Conservation (phyloP, 805 yeast genomes). For the Barnettozyma californica region DNA sequence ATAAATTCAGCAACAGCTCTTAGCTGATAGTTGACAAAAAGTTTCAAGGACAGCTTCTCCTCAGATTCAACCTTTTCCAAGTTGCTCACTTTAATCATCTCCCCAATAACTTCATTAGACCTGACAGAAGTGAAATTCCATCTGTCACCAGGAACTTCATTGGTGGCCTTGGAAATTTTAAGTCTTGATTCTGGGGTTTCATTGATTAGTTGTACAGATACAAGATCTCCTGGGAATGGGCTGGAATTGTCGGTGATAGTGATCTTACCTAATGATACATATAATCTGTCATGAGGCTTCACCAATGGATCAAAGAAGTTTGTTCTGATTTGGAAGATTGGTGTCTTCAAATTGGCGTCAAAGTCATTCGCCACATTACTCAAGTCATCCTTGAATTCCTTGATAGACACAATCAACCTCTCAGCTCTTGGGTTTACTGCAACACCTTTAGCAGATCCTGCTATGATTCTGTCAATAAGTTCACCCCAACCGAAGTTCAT, state of each 20-base stretch:
- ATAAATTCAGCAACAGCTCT: slow-evolving; percentile 54
- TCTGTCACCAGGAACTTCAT: slow-evolving; percentile 41
- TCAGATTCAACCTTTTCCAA: slow-evolving; percentile 42
- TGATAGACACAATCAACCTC: slow-evolving; percentile 59
- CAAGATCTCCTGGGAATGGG: slow-evolving; percentile 27
- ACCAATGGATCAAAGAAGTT: slow-evolving; percentile 61
- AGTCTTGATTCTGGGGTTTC: slow-evolving; percentile 46
- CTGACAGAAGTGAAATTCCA: slow-evolving; percentile 76
- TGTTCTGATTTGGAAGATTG: slow-evolving; percentile 62
- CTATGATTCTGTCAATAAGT: slow-evolving; percentile 67
- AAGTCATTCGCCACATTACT: slow-evolving; percentile 27
- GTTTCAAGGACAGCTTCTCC: slow-evolving; percentile 49
- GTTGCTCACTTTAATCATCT: slow-evolving; percentile 59
- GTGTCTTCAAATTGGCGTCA: slow-evolving; percentile 36
- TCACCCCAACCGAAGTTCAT: slow-evolving; percentile 86
- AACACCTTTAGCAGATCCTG: slow-evolving; percentile 69
- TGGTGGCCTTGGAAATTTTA: slow-evolving; percentile 62
- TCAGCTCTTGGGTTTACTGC: slow-evolving; percentile 82
- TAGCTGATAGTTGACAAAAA: slow-evolving; percentile 58
- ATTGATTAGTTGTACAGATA: slow-evolving; percentile 45
- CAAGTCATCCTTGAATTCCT: slow-evolving; percentile 57
- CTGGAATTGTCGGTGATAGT: slow-evolving; percentile 24
- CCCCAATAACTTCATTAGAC: slow-evolving; percentile 70
- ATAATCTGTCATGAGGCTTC: slow-evolving; percentile 53
- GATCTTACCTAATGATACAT: slow-evolving; percentile 52